Evolutionary conservation across 2,329 filamentous ascomycete genomes (phyloP), one percentile per base, ranked within the genome.

Genomic region (Monosporascus ibericus): DNA sequence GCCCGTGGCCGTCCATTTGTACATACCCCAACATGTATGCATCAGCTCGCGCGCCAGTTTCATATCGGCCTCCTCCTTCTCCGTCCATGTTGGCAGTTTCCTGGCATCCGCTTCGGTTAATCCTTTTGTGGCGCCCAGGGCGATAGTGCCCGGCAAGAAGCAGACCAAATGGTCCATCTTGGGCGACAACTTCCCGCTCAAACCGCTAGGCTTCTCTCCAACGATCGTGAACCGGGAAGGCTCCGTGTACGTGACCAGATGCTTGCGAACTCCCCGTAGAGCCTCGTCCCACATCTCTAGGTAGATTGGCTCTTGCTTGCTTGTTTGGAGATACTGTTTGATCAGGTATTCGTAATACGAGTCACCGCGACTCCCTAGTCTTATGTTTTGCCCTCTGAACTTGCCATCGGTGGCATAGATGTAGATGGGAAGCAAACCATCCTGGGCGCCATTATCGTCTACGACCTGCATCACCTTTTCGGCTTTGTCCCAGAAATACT

Each of bases 91-190:
- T 0, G 83, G 74, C 1, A 81, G 75, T 66, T 88, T 87, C 60
- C 82, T 85, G 14, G 92, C 92, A 65, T 91, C 83, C 1, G 80
- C 77, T 54, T 96, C 82, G 0, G 86, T 81, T 36, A 87, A 70
- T 2, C 94, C 94, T 37, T 84, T 87, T 0, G 94, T 99, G 0
- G 84, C 90, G 0, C 82, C 92, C 1, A 99, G 79, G 0, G 92
- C 92, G 63, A 99, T 96, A 3, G 92, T 96, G 8, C 94, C 94
- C 0, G 92, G 92, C 82, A 96, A 87, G 77, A 99, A 99, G 73
- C 94, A 99, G 38, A 96, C 92, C 5, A 97, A 78, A 65, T 99
- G 94, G 66, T 99, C 94, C 92, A 99, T 97, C 72, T 99, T 99
- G 24, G 92, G 87, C 15, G 82, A 84, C 22, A 97, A 69, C 0